phyloP scores from a whole-genome alignment of 1,139 yeast species.

The Candida mesenterica region DNA sequence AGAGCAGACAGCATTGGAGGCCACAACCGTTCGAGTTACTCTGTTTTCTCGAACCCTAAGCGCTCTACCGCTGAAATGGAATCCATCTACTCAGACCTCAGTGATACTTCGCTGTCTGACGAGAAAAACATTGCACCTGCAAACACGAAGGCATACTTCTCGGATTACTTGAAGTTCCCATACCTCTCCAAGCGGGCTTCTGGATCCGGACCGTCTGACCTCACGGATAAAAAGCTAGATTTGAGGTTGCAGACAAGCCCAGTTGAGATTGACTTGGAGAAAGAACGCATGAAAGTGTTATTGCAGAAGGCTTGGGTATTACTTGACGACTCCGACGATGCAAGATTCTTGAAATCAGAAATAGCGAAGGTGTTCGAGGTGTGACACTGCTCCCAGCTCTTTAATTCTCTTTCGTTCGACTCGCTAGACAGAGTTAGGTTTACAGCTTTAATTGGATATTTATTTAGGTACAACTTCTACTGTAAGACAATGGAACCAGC shows the following conservation, averaged over 20 bases:
- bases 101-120: slow-evolving; percentile 14
- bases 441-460: too few species aligned
- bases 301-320: slow-evolving; percentile 25
- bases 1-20: slow-evolving; percentile 2
- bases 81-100: slow-evolving; percentile 32
- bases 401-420: background rate
- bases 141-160: slow-evolving; percentile 17
- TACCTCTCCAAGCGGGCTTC: slow-evolving; percentile 12
- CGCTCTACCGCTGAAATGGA: slow-evolving; percentile 22
- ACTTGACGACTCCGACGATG: slow-evolving; percentile 18
- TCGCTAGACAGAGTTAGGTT: too few species aligned
- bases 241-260: slow-evolving; percentile 2
- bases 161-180: slow-evolving; percentile 29
- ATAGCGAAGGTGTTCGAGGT: slow-evolving; percentile 13
- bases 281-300: slow-evolving; percentile 25
- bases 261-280: slow-evolving; percentile 18
- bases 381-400: background rate
- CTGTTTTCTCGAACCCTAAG: slow-evolving; percentile 20
- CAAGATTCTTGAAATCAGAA: slow-evolving; percentile 14
- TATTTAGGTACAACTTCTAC: too few species aligned
- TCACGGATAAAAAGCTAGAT: slow-evolving; percentile 7
- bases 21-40: slow-evolving; percentile 19
- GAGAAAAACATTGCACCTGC: slow-evolving; percentile 3
- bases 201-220: slow-evolving; percentile 6
- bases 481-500: too few species aligned